These are phyloP conservation scores for Monosporascus sp. DNA, from an alignment of 2,329 filamentous ascomycete genomes.

Conservation along the genomic window DNA sequence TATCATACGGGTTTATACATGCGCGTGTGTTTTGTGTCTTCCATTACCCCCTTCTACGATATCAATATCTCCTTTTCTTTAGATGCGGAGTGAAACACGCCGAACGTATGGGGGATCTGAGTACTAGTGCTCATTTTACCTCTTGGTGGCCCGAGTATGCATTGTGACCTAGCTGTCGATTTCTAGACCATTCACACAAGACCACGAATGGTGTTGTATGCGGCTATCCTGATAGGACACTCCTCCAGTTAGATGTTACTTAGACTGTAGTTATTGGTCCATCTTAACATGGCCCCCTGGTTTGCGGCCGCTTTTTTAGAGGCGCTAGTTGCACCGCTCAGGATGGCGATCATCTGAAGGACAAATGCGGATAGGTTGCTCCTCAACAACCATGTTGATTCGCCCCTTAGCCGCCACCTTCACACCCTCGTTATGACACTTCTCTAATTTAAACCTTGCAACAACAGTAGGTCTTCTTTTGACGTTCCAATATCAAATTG, in stretches of 20 bases:
- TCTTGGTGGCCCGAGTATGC: background rate
- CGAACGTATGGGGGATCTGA: too few relatives aligned
- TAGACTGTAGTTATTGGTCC: background rate
- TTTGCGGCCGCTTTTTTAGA: background rate
- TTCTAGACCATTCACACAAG: background rate
- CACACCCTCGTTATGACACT: background rate
- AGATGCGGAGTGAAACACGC: too few relatives aligned
- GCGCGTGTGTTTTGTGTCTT: too few relatives aligned
- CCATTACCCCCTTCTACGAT: too few relatives aligned
- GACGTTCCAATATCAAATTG: background rate
- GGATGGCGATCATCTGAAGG: background rate
- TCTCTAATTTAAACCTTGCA: background rate
- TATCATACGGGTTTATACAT: too few relatives aligned
- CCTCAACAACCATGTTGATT: background rate
- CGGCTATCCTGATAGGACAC: background rate
- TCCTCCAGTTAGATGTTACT: background rate
- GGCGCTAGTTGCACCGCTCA: background rate
- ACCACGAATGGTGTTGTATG: background rate
- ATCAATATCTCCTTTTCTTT: too few relatives aligned
- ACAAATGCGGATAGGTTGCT: background rate
- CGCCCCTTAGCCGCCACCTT: background rate
- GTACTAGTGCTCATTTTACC: background rate
- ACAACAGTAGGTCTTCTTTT: too few relatives aligned
- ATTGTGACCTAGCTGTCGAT: background rate
- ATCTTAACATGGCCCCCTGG: background rate